Evolutionary conservation across 495 filamentous ascomycete species (phyloP).

Genomic region (Tuber magnatum): DNA sequence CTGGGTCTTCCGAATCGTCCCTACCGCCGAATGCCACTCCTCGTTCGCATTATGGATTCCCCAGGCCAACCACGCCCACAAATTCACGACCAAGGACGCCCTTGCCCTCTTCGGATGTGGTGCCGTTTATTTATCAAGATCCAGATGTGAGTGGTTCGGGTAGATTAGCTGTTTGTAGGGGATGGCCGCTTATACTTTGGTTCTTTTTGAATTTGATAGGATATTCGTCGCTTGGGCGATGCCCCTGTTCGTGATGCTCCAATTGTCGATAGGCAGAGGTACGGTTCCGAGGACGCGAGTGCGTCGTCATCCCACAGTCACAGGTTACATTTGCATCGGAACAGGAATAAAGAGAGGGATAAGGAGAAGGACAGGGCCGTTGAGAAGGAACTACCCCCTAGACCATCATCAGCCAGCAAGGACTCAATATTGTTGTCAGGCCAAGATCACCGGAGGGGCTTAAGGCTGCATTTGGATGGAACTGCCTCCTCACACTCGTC

Average conservation of each 20-base stretch:
- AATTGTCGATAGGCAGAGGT: slow-evolving; percentile 53
- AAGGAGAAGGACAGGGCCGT: slow-evolving; percentile 42
- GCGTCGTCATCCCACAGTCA: slow-evolving; percentile 50
- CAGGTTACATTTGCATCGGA: slow-evolving; percentile 62
- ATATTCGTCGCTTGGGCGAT: slow-evolving; percentile 73
- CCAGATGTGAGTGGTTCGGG: slow-evolving; percentile 54
- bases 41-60: slow-evolving; percentile 53
- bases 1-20: slow-evolving; percentile 60
- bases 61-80: slow-evolving; percentile 52
- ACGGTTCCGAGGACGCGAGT: slow-evolving; percentile 41
- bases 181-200: slow-evolving; percentile 22
- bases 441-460: slow-evolving; percentile 32
- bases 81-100: slow-evolving; percentile 70
- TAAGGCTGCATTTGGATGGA: slow-evolving; percentile 37
- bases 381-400: slow-evolving; percentile 40
- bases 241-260: slow-evolving; percentile 70
- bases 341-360: slow-evolving; percentile 52
- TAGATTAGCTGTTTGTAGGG: slow-evolving; percentile 13
- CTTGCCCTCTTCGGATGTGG: slow-evolving; percentile 86
- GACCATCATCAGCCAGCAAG: slow-evolving; percentile 31
- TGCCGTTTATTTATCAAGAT: slow-evolving; percentile 92
- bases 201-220: slow-evolving; percentile 45
- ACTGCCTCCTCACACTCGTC: slow-evolving; percentile 40
- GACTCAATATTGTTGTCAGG: slow-evolving; percentile 23
- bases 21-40: slow-evolving; percentile 49